phyloP scores from a whole-genome alignment of 148 eudicot species.

The Oxyria digyna region DNA sequence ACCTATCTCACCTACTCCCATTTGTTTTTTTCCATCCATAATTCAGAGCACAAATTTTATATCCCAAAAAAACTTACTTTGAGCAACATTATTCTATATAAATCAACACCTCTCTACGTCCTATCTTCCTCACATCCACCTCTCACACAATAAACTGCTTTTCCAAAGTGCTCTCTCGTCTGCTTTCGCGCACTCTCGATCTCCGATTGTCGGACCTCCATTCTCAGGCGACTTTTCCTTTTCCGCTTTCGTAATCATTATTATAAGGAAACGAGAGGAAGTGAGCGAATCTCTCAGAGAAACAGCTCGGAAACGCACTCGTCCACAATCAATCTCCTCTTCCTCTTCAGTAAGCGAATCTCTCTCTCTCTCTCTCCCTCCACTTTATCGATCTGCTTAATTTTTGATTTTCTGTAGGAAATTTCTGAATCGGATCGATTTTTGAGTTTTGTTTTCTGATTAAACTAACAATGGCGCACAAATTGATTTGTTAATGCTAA shows the following conservation, averaged over 20 bases:
- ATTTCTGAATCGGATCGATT: conserved; percentile 5
- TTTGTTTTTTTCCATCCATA: too few relatives aligned
- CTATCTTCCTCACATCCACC: too few relatives aligned
- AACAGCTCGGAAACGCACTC: conserved; percentile 25
- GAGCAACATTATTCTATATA: too few relatives aligned
- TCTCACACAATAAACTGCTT: conserved; percentile 4
- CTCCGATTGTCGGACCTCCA: conserved; percentile 9
- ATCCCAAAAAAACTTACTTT: too few relatives aligned
- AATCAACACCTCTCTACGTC: too few relatives aligned
- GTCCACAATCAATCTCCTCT: conserved; percentile 6
- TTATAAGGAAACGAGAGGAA: conserved; percentile 5
- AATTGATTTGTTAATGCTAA: not conserved
- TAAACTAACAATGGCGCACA: not conserved
- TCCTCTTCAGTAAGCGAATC: conserved; percentile 17
- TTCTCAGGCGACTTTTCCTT: conserved; percentile 8
- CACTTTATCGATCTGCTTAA: conserved; percentile 15
- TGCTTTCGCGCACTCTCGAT: conserved; percentile 16
- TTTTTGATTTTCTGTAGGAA: conserved; percentile 1
- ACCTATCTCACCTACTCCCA: too few relatives aligned
- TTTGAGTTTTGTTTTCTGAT: not conserved
- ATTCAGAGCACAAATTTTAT: too few relatives aligned
- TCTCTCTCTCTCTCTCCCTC: conserved; percentile 6
- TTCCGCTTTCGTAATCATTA: not conserved
- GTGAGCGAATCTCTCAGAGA: not conserved
- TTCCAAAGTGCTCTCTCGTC: conserved; percentile 21